Percentiles rank a stretch among this genome's conserved stretches.
phyloP scores from a whole-genome alignment of 441 rosid species.

The Pelargonium citronellum region DNA sequence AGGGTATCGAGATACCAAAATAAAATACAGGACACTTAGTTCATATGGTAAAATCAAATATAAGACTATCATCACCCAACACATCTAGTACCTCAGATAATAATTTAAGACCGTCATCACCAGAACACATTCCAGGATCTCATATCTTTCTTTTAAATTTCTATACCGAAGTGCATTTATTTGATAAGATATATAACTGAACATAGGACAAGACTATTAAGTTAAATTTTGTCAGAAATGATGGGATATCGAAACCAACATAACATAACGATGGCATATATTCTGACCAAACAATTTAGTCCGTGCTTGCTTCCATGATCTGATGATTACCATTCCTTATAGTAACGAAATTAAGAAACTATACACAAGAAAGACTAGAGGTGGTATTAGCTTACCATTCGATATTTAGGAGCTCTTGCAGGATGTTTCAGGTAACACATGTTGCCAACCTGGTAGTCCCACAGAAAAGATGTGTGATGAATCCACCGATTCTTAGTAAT shows the following conservation, averaged over 20 bases:
- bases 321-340: too few relatives aligned
- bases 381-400: slow-evolving; percentile 35
- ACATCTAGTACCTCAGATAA: too few relatives aligned
- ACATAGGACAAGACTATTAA: too few relatives aligned
- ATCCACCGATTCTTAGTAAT: slow-evolving; percentile 68
- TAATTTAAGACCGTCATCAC: too few relatives aligned
- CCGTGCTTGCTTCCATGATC: neutral
- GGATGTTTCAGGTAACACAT: slow-evolving; percentile 79
- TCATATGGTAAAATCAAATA: too few relatives aligned
- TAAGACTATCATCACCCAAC: too few relatives aligned
- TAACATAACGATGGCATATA: neutral
- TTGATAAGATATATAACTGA: too few relatives aligned
- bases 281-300: neutral
- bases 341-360: neutral
- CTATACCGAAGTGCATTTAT: too few relatives aligned
- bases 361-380: neutral
- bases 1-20: neutral
- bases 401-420: slow-evolving; percentile 53
- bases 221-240: too few relatives aligned
- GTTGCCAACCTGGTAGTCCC: slow-evolving; percentile 60
- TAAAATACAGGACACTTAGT: too few relatives aligned
- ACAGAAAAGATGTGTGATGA: slow-evolving; percentile 80
- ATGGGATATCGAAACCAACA: neutral
- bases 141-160: too few relatives aligned
- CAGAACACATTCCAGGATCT: too few relatives aligned